Percentiles rank a stretch among this genome's conserved stretches.
Conservation (phyloP, 345 rosid genomes). For the Salix arbutifolia region DNA sequence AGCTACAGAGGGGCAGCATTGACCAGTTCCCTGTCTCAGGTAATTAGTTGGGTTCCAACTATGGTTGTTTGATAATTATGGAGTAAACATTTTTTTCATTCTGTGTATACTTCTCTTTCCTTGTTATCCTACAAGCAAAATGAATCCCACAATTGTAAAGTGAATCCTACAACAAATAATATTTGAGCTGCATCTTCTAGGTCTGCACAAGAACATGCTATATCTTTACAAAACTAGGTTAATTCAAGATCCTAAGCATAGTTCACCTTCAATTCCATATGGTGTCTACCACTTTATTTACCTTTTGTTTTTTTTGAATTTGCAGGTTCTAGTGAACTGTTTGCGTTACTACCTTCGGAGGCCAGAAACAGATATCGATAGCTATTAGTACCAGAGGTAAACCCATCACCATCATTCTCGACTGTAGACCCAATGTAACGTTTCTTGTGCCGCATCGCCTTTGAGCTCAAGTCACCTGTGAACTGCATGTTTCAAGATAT, state of each 20-base stretch:
- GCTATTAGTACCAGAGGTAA: conserved; percentile 39
- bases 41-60: conserved; percentile 15
- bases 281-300: background rate
- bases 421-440: conserved; percentile 22
- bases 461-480: conserved; percentile 7
- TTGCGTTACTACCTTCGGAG: conserved; percentile 86
- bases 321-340: conserved; percentile 72
- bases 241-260: background rate
- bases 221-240: background rate
- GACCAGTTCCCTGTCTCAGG: conserved; percentile 71
- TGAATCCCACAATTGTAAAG: background rate
- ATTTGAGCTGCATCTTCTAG: background rate
- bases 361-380: conserved; percentile 87
- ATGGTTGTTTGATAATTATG: background rate
- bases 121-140: too few relatives aligned
- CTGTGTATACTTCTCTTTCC: background rate
- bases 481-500: background rate
- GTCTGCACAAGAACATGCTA: background rate
- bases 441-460: conserved; percentile 3
- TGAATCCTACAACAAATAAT: background rate
- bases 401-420: background rate
- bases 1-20: conserved; percentile 90
- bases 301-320: background rate
- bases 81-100: background rate
- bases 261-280: background rate